A percentile compares a stretch with the other conserved stretches of the same genome.
phyloP scores from a whole-genome alignment of 441 rosid genomes.

The Flueggea neowawraea region DNA sequence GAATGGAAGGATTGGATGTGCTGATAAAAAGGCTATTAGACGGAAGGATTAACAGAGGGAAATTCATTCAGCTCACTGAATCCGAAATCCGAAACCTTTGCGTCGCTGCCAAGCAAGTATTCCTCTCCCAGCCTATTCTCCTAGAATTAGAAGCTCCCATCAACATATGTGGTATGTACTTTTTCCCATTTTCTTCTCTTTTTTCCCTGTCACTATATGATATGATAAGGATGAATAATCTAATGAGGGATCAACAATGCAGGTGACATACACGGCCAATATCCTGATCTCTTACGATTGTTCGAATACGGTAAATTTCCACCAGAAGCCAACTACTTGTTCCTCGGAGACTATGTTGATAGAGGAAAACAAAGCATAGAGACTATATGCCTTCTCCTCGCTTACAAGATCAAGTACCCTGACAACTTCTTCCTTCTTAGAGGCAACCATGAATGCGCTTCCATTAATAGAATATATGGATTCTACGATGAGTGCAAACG shows the following conservation, averaged over 20 bases:
- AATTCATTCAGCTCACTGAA: conserved; percentile 32
- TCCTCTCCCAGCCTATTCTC: conserved; percentile 50
- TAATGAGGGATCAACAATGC: background rate
- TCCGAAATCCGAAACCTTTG: conserved; percentile 48
- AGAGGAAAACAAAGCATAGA: conserved; percentile 91
- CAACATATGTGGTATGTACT: conserved; percentile 46
- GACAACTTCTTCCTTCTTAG: conserved; percentile 84
- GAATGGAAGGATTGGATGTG: conserved; percentile 46
- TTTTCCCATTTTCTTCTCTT: background rate
- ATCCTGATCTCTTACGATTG: conserved; percentile 72
- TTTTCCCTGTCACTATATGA: background rate
- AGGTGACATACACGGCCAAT: conserved; percentile 94
- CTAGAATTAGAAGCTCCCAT: conserved; percentile 53
- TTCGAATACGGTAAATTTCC: conserved; percentile 91
- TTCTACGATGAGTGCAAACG: conserved; percentile 88
- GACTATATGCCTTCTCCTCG: conserved; percentile 79
- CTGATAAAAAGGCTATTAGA: conserved; percentile 40
- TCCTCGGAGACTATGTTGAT: conserved; percentile 87
- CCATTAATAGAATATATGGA: conserved; percentile 83
- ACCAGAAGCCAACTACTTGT: conserved; percentile 73
- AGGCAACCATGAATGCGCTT: conserved; percentile 92
- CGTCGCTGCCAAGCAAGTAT: conserved; percentile 42
- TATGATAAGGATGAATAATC: no score
- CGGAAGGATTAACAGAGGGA: conserved; percentile 35
- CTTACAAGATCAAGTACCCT: conserved; percentile 84